Conservation (phyloP, 2,329 filamentous ascomycete genomes). For the Stagonosporopsis rhizophila region DNA sequence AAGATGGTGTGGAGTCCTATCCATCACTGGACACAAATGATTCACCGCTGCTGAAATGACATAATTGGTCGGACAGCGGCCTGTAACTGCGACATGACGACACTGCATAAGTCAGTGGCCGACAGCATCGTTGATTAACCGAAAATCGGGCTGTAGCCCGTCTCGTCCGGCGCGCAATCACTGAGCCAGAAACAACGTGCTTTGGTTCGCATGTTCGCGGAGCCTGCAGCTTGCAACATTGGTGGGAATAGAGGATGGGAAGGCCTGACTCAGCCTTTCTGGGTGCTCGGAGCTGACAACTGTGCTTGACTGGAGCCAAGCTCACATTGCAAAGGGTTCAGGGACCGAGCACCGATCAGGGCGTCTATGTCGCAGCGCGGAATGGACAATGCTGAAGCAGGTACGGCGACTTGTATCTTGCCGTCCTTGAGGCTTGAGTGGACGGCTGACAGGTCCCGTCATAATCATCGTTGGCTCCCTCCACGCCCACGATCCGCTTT, state of each 20-base stretch:
- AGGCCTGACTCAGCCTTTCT: conserved; percentile 19
- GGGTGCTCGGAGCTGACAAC: conserved; percentile 3
- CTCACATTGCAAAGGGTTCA: conserved; percentile 5
- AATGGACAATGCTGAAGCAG: conserved; percentile 34
- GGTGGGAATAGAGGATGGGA: conserved; percentile 20
- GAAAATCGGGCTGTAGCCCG: conserved; percentile 21
- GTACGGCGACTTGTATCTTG: conserved; percentile 31
- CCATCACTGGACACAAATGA: conserved; percentile 1
- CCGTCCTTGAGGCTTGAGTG: conserved; percentile 8
- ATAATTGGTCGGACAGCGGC: conserved; percentile 13
- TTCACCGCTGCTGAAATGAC: conserved; percentile 7
- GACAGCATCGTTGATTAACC: conserved; percentile 25
- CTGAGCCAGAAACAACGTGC: conserved; percentile 6
- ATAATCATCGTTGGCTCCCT: conserved; percentile 24
- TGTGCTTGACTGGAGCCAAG: conserved; percentile 22
- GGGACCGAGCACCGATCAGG: conserved; percentile 3
- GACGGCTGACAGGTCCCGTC: conserved; percentile 27
- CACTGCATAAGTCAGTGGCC: conserved; percentile 10
- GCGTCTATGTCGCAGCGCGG: conserved; percentile 17
- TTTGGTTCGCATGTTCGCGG: conserved; percentile 9
- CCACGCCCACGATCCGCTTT: conserved; percentile 1
- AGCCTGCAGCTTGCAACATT: conserved; percentile 19
- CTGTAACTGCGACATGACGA: conserved; percentile 29
- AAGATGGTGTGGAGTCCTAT: conserved; percentile 9
- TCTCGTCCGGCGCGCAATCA: background rate